Evolutionary conservation across 2,329 filamentous ascomycete genomes (phyloP).

Genomic region (Diatrype stigma): DNA sequence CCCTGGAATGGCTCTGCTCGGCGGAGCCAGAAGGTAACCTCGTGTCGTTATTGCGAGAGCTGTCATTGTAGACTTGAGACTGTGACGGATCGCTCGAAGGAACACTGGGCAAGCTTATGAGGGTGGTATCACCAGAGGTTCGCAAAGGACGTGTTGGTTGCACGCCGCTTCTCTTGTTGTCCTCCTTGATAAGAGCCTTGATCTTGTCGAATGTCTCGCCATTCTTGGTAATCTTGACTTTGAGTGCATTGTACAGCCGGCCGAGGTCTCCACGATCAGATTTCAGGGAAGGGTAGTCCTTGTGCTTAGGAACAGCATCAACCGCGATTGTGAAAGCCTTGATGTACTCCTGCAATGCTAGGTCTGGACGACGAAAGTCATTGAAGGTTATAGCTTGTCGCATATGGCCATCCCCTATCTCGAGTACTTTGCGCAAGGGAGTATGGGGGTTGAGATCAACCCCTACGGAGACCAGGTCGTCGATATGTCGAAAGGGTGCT

Average conservation of each 20-base stretch:
- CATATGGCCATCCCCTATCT: conserved; percentile 48
- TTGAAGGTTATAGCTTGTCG: conserved; percentile 58
- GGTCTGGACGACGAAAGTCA: conserved; percentile 63
- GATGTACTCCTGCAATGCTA: conserved; percentile 80
- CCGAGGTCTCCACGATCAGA: conserved; percentile 46
- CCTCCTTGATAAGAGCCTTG: conserved; percentile 56
- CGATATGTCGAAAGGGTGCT: conserved; percentile 46
- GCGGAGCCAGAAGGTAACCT: background rate
- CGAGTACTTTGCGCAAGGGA: conserved; percentile 51
- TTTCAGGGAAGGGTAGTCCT: conserved; percentile 65
- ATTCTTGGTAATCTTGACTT: conserved; percentile 45
- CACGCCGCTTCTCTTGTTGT: conserved; percentile 60
- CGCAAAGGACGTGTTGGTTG: conserved; percentile 32
- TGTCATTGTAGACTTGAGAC: background rate
- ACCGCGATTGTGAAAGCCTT: conserved; percentile 75
- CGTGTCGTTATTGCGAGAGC: background rate
- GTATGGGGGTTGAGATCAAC: conserved; percentile 45
- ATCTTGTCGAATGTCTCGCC: conserved; percentile 51
- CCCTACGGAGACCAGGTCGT: conserved; percentile 45
- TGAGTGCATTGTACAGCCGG: conserved; percentile 45
- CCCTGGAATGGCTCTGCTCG: background rate
- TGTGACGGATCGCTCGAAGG: conserved; percentile 11
- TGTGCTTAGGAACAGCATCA: conserved; percentile 71
- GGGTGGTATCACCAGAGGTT: conserved; percentile 5
- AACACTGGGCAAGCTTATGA: conserved; percentile 13